Base-by-base conservation (phyloP, 2,329 filamentous ascomycete genomes). In the Beauveria brongniartii region DNA sequence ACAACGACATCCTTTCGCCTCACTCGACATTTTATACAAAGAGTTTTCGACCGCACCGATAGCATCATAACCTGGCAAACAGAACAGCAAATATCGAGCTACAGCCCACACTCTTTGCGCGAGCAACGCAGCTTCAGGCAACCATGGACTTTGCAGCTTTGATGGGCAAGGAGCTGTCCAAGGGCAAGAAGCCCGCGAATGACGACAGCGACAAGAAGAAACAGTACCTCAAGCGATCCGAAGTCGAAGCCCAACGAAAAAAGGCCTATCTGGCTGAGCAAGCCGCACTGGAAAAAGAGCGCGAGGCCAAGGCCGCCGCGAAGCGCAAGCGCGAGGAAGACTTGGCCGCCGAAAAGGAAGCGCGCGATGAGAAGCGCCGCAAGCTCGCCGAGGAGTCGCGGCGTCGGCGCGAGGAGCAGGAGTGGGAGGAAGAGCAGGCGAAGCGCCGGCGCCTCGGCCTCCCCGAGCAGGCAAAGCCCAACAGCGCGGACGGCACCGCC, bases 241-340 rank as follows among this genome's bases (percentile, higher is more conserved):
- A 99, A 66, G 73, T 91, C 66, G 94, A 99, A 80, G 88, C 89
- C 58, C 85, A 90, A 68, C 88, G 94, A 58, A 80, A 89, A 70
- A 88, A 86, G 44, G 85, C 87, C 63, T 99, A 99, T 76, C 78
- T 85, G 1, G 88, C 88, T 16, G 91, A 96, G 68, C 92, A 97
- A 73, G 84, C 85, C 65, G 83, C 83, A 4, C 78, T 91, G 57
- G 89, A 92, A 67, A 81, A 80, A 44, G 86, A 90, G 69, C 89
- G 90, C 30, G 79, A 85, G 62, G 84, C 88, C 63, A 87, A 86
- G 65, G 78, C 84, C 1, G 82, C 83, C 1, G 86, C 88, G 67
- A 97, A 97, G 77, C 90, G 93, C 67, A 94, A 95, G 74, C 83
- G 86, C 26, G 93, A 97, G 59, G 92, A 96, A 41, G 92, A 96